Percentiles rank a stretch among this genome's conserved stretches.
These are phyloP conservation scores for Symbiodinium natans DNA, from an alignment of 73 alveolate species.

Conservation along the genomic window DNA sequence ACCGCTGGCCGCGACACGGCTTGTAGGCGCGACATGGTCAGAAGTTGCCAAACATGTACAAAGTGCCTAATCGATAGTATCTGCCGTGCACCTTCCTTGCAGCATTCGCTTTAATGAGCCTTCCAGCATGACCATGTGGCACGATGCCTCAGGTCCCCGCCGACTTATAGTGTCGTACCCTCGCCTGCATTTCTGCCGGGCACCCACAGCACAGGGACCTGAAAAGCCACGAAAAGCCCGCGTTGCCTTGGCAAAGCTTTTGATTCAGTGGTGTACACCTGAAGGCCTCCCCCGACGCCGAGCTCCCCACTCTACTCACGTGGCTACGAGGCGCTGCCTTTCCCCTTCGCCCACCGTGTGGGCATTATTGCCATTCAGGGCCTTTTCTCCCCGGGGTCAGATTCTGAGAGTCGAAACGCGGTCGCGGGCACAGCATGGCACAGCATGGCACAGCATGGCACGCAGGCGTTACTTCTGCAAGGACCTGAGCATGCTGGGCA, in stretches of 20 bases:
- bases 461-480: background rate
- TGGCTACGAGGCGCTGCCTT: conserved; percentile 60
- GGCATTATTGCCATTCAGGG: background rate
- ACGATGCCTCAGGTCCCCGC: too few species aligned
- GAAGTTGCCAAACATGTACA: too few species aligned
- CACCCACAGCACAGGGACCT: background rate
- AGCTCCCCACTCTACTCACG: conserved; percentile 49
- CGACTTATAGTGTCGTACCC: conserved; percentile 24
- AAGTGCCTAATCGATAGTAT: too few species aligned
- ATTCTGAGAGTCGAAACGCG: background rate
- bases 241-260: too few species aligned
- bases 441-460: background rate
- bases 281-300: conserved; percentile 62
- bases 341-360: too few species aligned
- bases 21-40: too few species aligned
- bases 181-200: conserved; percentile 54
- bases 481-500: background rate
- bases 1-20: background rate
- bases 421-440: too few species aligned
- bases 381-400: background rate
- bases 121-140: too few species aligned
- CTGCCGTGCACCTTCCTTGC: too few species aligned
- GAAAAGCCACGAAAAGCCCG: too few species aligned
- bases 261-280: background rate
- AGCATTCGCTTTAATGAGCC: too few species aligned